phyloP scores from a whole-genome alignment of 202 grass and related monocot species.

The Panicum hallii region DNA sequence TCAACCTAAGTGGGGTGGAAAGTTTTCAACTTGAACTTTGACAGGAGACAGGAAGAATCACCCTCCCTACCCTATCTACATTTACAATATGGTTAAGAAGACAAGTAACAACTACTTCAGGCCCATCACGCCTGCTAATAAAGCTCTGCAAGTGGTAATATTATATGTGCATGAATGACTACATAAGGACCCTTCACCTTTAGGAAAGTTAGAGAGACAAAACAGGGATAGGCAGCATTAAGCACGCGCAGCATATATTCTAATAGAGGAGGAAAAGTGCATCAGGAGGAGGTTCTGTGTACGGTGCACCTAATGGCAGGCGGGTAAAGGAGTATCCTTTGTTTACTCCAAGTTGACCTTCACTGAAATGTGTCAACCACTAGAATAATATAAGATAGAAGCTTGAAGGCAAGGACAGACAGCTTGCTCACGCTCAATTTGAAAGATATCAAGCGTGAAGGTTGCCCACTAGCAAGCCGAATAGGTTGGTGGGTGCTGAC shows the following conservation, averaged over 20 bases:
- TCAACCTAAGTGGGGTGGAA: conserved; percentile 55
- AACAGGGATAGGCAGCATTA: conserved; percentile 63
- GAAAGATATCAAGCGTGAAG: conserved; percentile 59
- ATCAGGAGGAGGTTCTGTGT: conserved; percentile 35
- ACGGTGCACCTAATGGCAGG: conserved; percentile 47
- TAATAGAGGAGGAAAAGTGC: conserved; percentile 45
- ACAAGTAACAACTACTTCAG: conserved; percentile 32
- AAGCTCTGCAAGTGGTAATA: conserved; percentile 48
- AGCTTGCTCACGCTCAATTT: conserved; percentile 44
- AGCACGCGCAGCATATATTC: conserved; percentile 59
- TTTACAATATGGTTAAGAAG: conserved; percentile 53
- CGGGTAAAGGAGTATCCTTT: conserved; percentile 40
- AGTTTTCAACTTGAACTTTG: conserved; percentile 60
- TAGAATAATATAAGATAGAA: conserved; percentile 62
- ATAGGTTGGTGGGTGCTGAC: conserved; percentile 55
- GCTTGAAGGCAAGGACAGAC: conserved; percentile 47
- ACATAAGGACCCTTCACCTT: conserved; percentile 55
- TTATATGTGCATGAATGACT: conserved; percentile 47
- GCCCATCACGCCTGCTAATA: conserved; percentile 53
- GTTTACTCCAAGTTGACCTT: conserved; percentile 55
- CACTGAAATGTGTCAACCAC: conserved; percentile 67
- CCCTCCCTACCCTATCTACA: conserved; percentile 27
- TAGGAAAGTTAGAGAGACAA: conserved; percentile 56
- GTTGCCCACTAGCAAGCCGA: conserved; percentile 47
- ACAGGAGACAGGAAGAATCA: conserved; percentile 61